These are phyloP conservation scores for Lanmaoa pseudosensibilis DNA, from an alignment of 768 basidiomycete species.

Conservation along the genomic window DNA sequence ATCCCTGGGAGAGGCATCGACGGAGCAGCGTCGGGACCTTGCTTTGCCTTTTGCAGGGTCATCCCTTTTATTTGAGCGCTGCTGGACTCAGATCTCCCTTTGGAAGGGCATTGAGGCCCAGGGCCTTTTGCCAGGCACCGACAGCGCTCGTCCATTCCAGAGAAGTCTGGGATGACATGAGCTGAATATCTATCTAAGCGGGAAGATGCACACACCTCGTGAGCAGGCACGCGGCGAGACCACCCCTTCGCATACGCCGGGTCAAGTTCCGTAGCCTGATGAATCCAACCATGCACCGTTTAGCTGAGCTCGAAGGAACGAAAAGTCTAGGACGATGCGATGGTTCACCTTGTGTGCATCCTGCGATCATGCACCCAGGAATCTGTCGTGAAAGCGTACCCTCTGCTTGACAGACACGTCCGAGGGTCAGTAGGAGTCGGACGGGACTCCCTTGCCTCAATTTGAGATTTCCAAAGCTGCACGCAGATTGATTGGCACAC, in stretches of 20 bases:
- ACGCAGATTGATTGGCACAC: background rate
- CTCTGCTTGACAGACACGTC: background rate
- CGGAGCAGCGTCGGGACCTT: background rate
- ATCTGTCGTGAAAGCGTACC: background rate
- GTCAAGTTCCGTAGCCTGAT: background rate
- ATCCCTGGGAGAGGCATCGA: background rate
- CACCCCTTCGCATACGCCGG: slow-evolving; percentile 1
- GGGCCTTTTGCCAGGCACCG: background rate
- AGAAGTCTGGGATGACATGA: background rate
- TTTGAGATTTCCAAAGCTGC: background rate
- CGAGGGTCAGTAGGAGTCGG: background rate
- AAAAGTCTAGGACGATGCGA: background rate
- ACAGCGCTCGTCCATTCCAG: background rate
- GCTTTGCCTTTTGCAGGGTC: background rate
- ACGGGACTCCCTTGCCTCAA: background rate
- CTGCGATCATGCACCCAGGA: background rate
- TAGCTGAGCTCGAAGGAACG: background rate
- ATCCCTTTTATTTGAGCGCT: background rate
- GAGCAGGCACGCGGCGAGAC: slow-evolving; percentile 3
- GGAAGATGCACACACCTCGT: background rate
- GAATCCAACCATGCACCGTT: background rate
- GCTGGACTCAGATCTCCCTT: background rate
- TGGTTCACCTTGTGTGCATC: background rate
- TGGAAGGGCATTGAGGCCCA: background rate
- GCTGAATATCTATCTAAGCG: too few relatives aligned